phyloP scores from a whole-genome alignment of 495 filamentous ascomycete species.

The Penicillium lividum region DNA sequence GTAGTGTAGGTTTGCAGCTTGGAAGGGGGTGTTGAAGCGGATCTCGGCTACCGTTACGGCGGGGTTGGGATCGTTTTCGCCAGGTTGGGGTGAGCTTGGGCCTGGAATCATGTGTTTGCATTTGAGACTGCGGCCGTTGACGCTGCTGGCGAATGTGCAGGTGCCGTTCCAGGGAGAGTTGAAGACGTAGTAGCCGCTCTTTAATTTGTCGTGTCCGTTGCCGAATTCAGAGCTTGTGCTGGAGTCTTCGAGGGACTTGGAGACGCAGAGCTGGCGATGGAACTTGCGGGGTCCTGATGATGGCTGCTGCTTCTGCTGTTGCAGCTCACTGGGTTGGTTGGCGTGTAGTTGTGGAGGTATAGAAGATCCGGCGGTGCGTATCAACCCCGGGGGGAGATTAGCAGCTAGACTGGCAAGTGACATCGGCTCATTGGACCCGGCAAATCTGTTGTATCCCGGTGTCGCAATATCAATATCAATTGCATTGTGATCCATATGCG shows the following conservation, averaged over 20 bases:
- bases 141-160: slow-evolving; percentile 79
- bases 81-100: slow-evolving; percentile 9
- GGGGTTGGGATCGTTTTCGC: slow-evolving; percentile 25
- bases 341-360: slow-evolving; percentile 19
- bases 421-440: slow-evolving; percentile 38
- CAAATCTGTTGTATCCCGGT: slow-evolving; percentile 63
- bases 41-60: slow-evolving; percentile 75
- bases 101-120: slow-evolving; percentile 65
- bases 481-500: slow-evolving; percentile 32
- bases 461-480: slow-evolving; percentile 64
- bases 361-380: slow-evolving; percentile 19
- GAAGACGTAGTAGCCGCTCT: slow-evolving; percentile 60
- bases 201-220: slow-evolving; percentile 30
- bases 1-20: slow-evolving; percentile 38
- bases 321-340: slow-evolving; percentile 18
- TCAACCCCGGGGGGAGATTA: slow-evolving; percentile 30
- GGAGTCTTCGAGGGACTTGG: slow-evolving; percentile 29
- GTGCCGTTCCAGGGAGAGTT: slow-evolving; percentile 80
- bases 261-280: slow-evolving; percentile 41
- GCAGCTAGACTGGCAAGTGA: slow-evolving; percentile 33
- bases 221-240: slow-evolving; percentile 5
- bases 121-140: slow-evolving; percentile 70
- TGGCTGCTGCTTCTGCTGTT: slow-evolving; percentile 20
- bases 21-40: slow-evolving; percentile 79
- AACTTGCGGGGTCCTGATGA: slow-evolving; percentile 36